These are phyloP conservation scores for Linnemannia elongata DNA, from an alignment of 192 early-diverging fungal species.

Conservation along the genomic window DNA sequence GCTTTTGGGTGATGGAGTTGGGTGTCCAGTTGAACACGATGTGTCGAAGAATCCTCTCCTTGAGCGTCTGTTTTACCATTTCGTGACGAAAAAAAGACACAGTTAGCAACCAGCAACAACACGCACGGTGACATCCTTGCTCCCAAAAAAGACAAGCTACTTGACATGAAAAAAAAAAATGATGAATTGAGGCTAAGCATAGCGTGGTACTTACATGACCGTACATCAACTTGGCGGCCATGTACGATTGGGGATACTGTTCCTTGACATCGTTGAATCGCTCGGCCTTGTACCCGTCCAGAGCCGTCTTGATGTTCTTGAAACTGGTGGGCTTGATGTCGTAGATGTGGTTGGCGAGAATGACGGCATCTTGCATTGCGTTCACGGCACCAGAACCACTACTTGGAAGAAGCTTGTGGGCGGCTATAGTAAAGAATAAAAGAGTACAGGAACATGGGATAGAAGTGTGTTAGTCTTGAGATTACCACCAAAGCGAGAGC, in stretches of 20 bases:
- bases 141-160: too few relatives aligned
- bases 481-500: neutral
- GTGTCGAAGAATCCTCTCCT: neutral
- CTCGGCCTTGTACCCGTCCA: neutral
- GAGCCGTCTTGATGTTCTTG: neutral
- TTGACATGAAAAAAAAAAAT: too few relatives aligned
- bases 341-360: constrained; percentile 20
- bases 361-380: constrained; percentile 20
- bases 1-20: neutral
- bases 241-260: neutral
- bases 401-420: constrained; percentile 15
- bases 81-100: too few relatives aligned
- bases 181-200: too few relatives aligned
- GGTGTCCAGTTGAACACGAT: neutral
- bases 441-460: too few relatives aligned
- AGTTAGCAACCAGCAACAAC: too few relatives aligned
- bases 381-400: constrained; percentile 5
- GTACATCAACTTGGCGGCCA: neutral
- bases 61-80: neutral
- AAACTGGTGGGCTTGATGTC: neutral
- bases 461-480: neutral
- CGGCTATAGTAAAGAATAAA: neutral
- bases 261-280: neutral
- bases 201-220: neutral
- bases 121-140: too few relatives aligned